A percentile compares a stretch with the other conserved stretches of the same genome.
Evolutionary conservation across 169 alveolate species (phyloP).

Genomic region (Eimeria zaria): DNA sequence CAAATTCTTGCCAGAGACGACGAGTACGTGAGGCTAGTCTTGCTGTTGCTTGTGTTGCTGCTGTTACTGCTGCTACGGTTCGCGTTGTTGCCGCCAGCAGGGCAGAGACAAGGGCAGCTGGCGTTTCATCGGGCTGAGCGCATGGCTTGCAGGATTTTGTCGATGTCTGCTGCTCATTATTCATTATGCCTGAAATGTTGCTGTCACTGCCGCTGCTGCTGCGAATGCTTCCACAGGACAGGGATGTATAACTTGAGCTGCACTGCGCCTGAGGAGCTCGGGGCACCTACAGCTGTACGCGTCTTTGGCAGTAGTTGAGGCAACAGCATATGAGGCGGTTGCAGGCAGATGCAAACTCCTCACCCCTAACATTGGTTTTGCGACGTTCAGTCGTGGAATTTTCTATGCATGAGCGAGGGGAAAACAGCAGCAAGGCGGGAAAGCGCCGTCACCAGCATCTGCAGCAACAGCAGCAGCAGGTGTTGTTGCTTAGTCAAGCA

Average conservation of each 20-base stretch:
- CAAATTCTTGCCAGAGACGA: conserved; percentile 62
- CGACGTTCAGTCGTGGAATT: not conserved
- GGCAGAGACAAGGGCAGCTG: not conserved
- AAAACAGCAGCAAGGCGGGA: not conserved
- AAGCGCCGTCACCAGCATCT: not conserved
- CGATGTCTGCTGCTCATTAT: not conserved
- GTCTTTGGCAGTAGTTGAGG: not conserved
- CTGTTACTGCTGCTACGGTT: conserved; percentile 29
- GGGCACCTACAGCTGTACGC: conserved; percentile 48
- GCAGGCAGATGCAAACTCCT: not conserved
- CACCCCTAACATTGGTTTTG: not conserved
- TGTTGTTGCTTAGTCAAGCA: not conserved
- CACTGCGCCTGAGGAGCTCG: conserved; percentile 49
- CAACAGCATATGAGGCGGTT: not conserved
- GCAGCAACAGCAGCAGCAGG: conserved; percentile 14
- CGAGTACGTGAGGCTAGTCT: conserved; percentile 37
- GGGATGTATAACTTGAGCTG: conserved; percentile 23
- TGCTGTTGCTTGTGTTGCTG: conserved; percentile 25
- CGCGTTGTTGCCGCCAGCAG: not conserved
- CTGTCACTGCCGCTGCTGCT: conserved; percentile 60
- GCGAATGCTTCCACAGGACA: conserved; percentile 43
- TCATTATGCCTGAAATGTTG: not conserved
- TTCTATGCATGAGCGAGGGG: not conserved
- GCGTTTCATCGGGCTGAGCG: not conserved
- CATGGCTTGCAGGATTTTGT: not conserved